phyloP scores from a whole-genome alignment of 352 stramenopile species.

The Discostella stelligera region DNA sequence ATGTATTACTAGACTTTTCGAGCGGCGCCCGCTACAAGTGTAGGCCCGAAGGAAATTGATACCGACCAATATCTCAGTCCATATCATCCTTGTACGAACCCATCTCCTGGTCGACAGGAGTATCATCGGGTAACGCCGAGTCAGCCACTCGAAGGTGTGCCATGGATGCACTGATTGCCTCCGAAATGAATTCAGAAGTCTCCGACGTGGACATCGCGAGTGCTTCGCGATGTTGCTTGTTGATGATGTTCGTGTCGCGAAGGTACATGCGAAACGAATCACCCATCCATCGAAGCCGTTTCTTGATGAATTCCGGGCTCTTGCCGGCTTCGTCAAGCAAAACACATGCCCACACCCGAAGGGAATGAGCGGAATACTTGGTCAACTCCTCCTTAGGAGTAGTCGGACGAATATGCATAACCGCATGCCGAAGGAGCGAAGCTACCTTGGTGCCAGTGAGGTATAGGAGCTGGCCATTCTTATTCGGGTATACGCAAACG shows the following conservation, averaged over 20 bases:
- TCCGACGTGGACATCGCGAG: neutral
- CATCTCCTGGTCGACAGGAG: neutral
- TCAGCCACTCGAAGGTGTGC: neutral
- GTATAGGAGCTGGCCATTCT: neutral
- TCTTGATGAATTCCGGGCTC: conserved; percentile 13
- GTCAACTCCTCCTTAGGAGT: conserved; percentile 2
- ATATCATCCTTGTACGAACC: neutral
- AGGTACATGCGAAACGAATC: conserved; percentile 29
- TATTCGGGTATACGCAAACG: conserved; percentile 4
- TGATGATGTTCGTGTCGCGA: conserved; percentile 2
- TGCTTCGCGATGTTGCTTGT: conserved; percentile 5
- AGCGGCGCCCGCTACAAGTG: neutral
- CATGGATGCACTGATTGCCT: neutral
- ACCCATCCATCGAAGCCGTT: conserved; percentile 19
- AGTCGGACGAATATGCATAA: conserved; percentile 1
- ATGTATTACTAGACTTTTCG: neutral
- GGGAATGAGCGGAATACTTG: conserved; percentile 25
- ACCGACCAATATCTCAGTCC: neutral
- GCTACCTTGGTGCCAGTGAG: conserved; percentile 12
- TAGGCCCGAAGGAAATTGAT: neutral
- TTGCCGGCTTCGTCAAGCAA: conserved; percentile 21
- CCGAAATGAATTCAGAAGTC: neutral
- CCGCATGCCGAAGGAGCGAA: neutral
- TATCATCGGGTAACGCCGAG: neutral
- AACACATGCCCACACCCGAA: conserved; percentile 34